phyloP scores from a whole-genome alignment of 257 asterid genomes.

The Thymus quinquecostatus region DNA sequence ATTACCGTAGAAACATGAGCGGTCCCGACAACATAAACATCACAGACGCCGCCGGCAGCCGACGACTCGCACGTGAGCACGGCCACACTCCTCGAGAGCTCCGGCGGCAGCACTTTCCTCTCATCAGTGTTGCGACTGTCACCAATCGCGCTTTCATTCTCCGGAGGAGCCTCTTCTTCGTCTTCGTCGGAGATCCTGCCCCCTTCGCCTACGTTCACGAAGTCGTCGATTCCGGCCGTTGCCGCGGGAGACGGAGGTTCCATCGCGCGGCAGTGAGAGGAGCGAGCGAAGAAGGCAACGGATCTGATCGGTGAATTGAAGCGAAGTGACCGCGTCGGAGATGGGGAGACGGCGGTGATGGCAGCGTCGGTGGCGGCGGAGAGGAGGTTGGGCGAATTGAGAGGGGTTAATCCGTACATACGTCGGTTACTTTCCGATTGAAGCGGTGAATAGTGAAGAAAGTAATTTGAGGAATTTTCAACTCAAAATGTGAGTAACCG shows the following conservation, averaged over 20 bases:
- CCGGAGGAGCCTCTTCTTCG: slow-evolving; percentile 22
- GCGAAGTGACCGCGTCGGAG: slow-evolving; percentile 30
- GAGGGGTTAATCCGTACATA: slow-evolving; percentile 34
- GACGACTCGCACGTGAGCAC: slow-evolving; percentile 73
- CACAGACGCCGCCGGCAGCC: slow-evolving; percentile 78
- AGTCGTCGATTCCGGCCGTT: slow-evolving; percentile 47
- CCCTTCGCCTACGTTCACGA: slow-evolving; percentile 46
- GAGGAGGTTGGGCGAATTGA: slow-evolving; percentile 17
- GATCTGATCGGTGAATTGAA: slow-evolving; percentile 31
- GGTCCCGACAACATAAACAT: slow-evolving; percentile 86
- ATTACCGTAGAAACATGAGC: slow-evolving; percentile 87
- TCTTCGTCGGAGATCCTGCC: slow-evolving; percentile 25
- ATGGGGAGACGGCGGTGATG: slow-evolving; percentile 6
- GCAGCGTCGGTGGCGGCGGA: slow-evolving; percentile 15
- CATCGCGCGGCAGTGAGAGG: slow-evolving; percentile 41
- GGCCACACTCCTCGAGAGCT: slow-evolving; percentile 62
- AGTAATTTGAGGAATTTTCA: no score
- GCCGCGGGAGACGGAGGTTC: slow-evolving; percentile 42
- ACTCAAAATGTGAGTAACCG: no score
- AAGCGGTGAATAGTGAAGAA: no score
- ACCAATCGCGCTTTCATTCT: slow-evolving; percentile 31
- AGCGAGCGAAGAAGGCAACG: background rate
- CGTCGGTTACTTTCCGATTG: background rate
- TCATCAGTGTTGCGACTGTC: slow-evolving; percentile 25
- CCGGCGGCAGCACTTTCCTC: slow-evolving; percentile 71